Base-by-base conservation (phyloP, 208 protist species). In the Novymonas esmeraldas region DNA sequence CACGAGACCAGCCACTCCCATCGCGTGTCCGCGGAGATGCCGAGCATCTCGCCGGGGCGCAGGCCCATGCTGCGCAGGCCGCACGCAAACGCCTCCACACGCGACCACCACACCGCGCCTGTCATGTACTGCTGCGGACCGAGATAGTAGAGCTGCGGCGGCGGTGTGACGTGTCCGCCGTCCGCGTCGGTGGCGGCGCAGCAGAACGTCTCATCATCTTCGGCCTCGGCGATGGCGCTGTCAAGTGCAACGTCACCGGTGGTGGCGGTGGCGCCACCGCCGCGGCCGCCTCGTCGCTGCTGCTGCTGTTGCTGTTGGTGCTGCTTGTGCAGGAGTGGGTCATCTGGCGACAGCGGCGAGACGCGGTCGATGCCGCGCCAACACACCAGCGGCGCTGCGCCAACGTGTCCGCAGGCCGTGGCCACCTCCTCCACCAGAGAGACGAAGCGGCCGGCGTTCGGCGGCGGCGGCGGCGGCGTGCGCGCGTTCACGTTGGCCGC, bases 1-100 rank as follows among this genome's bases (percentile, higher is more conserved):
- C 72, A 81, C 24, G 78, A 82, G 14, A 89, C 73, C 11, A 95
- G 62, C 85, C 84, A 92, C 69, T 95, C 90, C 81, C 82, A 93
- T 28, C 90, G 85, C 18, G 84, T 83, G 52, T 86, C 84, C 38
- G 80, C 77, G 9, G 79, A 60, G 33, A 95, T 70, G 33, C 64
- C 75, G 13, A 95, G 24, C 22, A 71, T 64, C 41, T 86, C 71
- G 13, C 83, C 76, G 6, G 79, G 67, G 3, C 36, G 33, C 20
- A 92, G 62, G 9, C 84, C 82, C 31, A 89, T 69, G 31, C 74
- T 73, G 48, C 69, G 81, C 28, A 94, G 82, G 14, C 83, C 84
- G 20, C 56, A 58, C 0, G 77, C 82, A 56, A 94, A 89, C 20
- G 65, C 65, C 45, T 75, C 52, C 13, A 88, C 69, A 22, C 73